Base-by-base conservation (phyloP, 2,329 filamentous ascomycete species). In the Hypoxylon sp. region DNA sequence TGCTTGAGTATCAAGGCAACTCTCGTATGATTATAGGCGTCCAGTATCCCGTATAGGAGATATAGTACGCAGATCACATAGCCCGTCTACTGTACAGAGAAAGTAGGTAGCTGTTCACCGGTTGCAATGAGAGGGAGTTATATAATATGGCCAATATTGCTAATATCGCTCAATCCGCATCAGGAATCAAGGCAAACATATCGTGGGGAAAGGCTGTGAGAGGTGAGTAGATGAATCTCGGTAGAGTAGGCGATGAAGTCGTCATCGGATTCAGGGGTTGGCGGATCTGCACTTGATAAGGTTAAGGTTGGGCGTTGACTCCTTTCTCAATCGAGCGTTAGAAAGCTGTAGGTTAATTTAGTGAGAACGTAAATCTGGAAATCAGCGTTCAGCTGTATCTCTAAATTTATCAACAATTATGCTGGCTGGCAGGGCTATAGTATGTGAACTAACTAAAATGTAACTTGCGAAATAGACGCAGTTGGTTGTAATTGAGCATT, bases 211-310 rank as follows among this genome's bases (percentile, higher is more conserved):
- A 55, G 34, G 32, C 21, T 28, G 36, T 38, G 58, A 51, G 58
- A 51, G 46, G 56, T 58, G 25, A 57, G 32, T 17, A 53, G 51
- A 56, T 46, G 48, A 63, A 65, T 60, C 57, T 65, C 53, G 65
- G 58, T 63, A 65, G 62, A 62, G 62, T 28, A 41, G 43, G 38
- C 19, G 38, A 43, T 28, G 11, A 49, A 60, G 45, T 68, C 65
- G 65, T 65, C 61, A 65, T 65, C 62, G 62, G 52, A 34, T 43
- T 59, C 43, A 46, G 58, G 56, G 61, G n/a, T 59, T n/a, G n/a
- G 51, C 48, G 38, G 52, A 68, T 65, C 57, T 62, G 43, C 56
- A 21, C 52, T 63, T 59, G 56, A 65, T 56, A 60, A 55, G 41
- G 61, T 50, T 55, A 32, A 45, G n/a, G 43, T 43, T 11, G 32